Evolutionary conservation across 1,284 basidiomycete genomes (phyloP).

Genomic region (Mycena citricolor): DNA sequence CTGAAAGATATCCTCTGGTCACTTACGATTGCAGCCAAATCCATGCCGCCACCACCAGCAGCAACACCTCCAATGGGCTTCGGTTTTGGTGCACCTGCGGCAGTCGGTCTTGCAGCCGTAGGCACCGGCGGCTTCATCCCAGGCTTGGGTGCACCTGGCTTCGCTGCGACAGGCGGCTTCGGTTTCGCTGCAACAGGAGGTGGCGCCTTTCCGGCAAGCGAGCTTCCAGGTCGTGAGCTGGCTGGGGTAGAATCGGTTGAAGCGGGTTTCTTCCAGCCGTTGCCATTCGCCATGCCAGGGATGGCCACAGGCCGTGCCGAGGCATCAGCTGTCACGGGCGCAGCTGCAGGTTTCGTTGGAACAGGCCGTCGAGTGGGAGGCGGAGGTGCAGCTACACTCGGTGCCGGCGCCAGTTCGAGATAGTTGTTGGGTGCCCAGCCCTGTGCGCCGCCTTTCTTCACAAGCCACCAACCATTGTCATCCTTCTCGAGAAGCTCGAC

Average conservation of each 20-base stretch:
- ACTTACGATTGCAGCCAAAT: conserved; percentile 78
- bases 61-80: conserved; percentile 42
- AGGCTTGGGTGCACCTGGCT: conserved; percentile 47
- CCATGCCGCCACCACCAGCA: conserved; percentile 60
- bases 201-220: conserved; percentile 45
- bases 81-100: conserved; percentile 46
- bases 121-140: conserved; percentile 63
- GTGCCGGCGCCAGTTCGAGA: conserved; percentile 74
- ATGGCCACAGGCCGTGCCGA: conserved; percentile 70
- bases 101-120: conserved; percentile 50
- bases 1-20: conserved; percentile 7
- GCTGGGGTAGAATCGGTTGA: conserved; percentile 41
- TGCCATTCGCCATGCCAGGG: conserved; percentile 63
- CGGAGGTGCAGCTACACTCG: conserved; percentile 57
- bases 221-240: conserved; percentile 55
- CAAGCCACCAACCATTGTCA: conserved; percentile 96
- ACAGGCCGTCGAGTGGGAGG: conserved; percentile 54
- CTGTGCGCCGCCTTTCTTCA: conserved; percentile 82
- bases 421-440: conserved; percentile 98
- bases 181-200: conserved; percentile 54
- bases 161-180: conserved; percentile 53
- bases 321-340: conserved; percentile 50
- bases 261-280: conserved; percentile 72
- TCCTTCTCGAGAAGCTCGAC: conserved; percentile 95
- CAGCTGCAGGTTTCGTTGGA: conserved; percentile 28